Evolutionary conservation across 495 filamentous ascomycete genomes (phyloP), one percentile per base, ranked within the genome.

Genomic region (Oidiodendron maius): DNA sequence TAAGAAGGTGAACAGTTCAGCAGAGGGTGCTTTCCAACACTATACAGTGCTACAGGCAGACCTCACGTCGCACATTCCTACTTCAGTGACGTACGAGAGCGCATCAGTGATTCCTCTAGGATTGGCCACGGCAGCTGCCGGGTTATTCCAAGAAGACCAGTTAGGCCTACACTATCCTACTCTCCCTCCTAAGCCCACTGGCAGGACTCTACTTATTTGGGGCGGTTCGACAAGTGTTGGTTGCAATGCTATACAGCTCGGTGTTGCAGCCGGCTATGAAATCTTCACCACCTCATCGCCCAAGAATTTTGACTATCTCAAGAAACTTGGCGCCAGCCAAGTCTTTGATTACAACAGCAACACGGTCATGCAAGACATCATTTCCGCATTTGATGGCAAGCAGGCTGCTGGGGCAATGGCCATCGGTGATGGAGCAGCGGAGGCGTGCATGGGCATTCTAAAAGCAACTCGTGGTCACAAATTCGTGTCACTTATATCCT

Each of bases 271-370:
- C 1, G 59, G 59, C 1, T 61, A 57, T 41, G 71, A 76, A 11
- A 82, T 86, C 2, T 60, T 83, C 40, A 64, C 74, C 0, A 82
- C 78, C 0, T 66, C 76, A 0, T 75, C 71, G 1, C 60, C 64
- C 1, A 68, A 68, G 52, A 85, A 86, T 58, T 71, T 75, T 30
- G 70, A 70, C 0, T 72, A 70, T 44, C 60, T 76, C 30, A 72
- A 69, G 51, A 53, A 44, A 1, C 67, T 83, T 0, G 81, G 83
- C 4, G 83, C 82, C 2, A 65, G 41, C 18, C 42, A 66, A n/a
- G 47, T 47, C 17, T 49, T 55, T 24, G 46, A 61, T 30, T 58
- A 58, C 47, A 40, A 23, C 30, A 48, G 40, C 12, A 30, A 40
- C 9, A 54, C 49, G 1, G 28, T 54, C 28, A 34, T 52, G 11